Evolutionary conservation across 352 stramenopile species (phyloP), one percentile per base, ranked within the genome.

Genomic region (Pythium dissotocum): DNA sequence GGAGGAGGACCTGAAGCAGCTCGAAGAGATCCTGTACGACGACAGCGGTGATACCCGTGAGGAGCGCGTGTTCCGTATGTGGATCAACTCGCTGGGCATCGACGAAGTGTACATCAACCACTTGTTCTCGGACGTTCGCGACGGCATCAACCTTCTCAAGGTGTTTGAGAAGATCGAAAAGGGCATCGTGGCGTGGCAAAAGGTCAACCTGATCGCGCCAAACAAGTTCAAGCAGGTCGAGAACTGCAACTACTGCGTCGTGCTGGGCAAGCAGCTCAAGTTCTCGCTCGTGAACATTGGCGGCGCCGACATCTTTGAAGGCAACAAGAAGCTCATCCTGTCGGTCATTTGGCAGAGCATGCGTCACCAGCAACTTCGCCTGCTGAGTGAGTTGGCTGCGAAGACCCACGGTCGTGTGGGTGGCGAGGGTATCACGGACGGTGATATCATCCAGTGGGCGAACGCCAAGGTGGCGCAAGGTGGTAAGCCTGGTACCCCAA

Each of bases 321-420:
- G 85, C 54, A 96, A 96, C 51, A 95, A 95, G 72, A 98, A 98
- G 75, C 82, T 98, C 65, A 97, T 97, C 53, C 67, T 98, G 53
- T 97, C 89, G 54, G 90, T 98, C 38, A 95, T 98, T 38, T 98
- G 92, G 93, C 93, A 98, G 77, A 90, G 92, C 65, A 98, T 98
- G 93, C 85, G 93, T 38, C 83, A 94, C 75, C 90, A 97, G 70
- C 92, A 95, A 57, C 71, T 98, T 28, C 91, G 95, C 58, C 77
- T 97, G 26, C 67, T 97, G 58, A 89, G 83, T 35, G 77, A 82
- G 5, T 63, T 95, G 9, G 78, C 80, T 0, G 65, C 65, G 3
- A 65, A 63, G 48, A 59, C 49, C 10, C 76, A 78, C 10, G 70
- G 71, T 14, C 75, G 77, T 24, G 67, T 70, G 4, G 63, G 70